Percentiles rank a stretch among this genome's conserved stretches.
Evolutionary conservation across 2,329 filamentous ascomycete genomes (phyloP).

Genomic region (Pseudocercospora macadamiae): DNA sequence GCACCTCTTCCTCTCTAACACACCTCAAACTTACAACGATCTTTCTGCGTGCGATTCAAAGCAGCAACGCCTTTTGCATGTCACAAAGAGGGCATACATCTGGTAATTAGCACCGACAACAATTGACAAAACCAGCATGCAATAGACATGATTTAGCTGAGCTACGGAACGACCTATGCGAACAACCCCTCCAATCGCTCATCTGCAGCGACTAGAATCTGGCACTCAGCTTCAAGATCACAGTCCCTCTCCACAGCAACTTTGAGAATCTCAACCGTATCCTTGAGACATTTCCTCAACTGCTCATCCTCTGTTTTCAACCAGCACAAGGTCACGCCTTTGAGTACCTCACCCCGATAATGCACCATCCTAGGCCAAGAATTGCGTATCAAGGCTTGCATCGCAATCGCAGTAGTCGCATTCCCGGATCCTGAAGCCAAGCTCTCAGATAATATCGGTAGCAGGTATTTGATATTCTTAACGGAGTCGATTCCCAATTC

Average conservation of each 20-base stretch:
- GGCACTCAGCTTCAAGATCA: constrained; percentile 32
- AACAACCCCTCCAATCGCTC: constrained; percentile 34
- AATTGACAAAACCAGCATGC: no score
- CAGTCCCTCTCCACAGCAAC: constrained; percentile 30
- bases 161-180: background rate
- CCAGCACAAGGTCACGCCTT: constrained; percentile 54
- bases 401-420: constrained; percentile 61
- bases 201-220: constrained; percentile 35
- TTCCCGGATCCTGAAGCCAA: constrained; percentile 74
- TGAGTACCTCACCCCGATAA: constrained; percentile 67
- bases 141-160: no score
- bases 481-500: constrained; percentile 64
- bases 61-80: no score
- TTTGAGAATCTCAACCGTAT: constrained; percentile 31
- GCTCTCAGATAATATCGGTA: constrained; percentile 67
- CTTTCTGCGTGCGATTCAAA: no score
- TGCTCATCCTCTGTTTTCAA: constrained; percentile 19
- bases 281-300: constrained; percentile 27
- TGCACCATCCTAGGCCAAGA: constrained; percentile 70
- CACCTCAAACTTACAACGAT: no score
- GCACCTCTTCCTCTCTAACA: no score
- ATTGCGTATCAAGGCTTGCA: constrained; percentile 62
- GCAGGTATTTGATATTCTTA: constrained; percentile 70
- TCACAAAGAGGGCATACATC: no score
- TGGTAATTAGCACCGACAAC: no score